Evolutionary conservation across 139 green algal species (phyloP), one percentile per base, ranked within the genome.

Genomic region (Coelastrella sp.): DNA sequence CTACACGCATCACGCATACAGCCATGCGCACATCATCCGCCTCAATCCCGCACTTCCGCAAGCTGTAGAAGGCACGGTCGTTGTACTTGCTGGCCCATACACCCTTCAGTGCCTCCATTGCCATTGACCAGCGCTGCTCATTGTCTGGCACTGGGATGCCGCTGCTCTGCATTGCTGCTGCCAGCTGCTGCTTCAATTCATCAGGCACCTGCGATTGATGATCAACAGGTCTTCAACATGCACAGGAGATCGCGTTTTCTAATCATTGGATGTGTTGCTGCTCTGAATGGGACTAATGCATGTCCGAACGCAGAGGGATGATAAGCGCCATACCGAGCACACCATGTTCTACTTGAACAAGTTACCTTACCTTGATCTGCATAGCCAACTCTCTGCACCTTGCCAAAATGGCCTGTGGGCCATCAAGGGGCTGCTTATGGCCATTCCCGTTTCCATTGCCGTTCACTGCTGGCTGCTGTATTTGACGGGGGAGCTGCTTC

Each of bases 71-170:
- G 25, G 82, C 82, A 6, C 82, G 90, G 66, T 99, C 97, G 84
- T 99, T 99, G 94, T 96, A 99, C 91, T 99, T 99, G 89, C 88
- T 96, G 35, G 97, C 97, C 97, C 97, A 99, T 78, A 99, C 97
- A 51, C 94, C 90, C 80, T 93, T 95, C 57, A 98, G 87, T 1
- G 94, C 91, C 5, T 91, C 48, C 23, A 94, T 40, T 0, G 93
- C 94, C 76, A 88, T 48, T 0, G 50, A 66, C 96, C 96, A 98
- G 48, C 93, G 92, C 76, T 94, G 89, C 78, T 94, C 86, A 60
- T 84, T 85, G 59, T 94, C 86, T 9, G 96, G 95, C 63, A 95
- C 90, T 6, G 92, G 87, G 81, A 98, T 98, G 81, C 90, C 89
- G n/a, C 92, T 85, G 8, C 23, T 80, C 53, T 88, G 50, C 95